A percentile compares a stretch with the other conserved stretches of the same genome.
These are phyloP conservation scores for Bruguiera gymnorhiza DNA, from an alignment of 345 rosid species.

Conservation along the genomic window DNA sequence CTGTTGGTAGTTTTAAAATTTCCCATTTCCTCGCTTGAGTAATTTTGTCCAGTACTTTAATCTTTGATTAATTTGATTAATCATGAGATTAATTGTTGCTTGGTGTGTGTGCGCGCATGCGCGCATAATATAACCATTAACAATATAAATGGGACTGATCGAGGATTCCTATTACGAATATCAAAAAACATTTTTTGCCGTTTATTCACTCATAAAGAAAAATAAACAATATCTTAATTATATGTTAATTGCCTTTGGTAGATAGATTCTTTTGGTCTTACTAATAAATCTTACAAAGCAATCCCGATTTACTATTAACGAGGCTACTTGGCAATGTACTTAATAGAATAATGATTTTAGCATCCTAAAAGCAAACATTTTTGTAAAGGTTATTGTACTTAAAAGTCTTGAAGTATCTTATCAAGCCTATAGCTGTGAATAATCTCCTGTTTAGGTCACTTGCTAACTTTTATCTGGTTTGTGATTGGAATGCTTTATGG, in stretches of 20 bases:
- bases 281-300: too few species aligned
- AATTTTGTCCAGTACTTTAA: not conserved
- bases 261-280: not conserved
- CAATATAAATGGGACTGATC: not conserved
- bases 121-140: not conserved
- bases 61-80: not conserved
- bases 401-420: too few species aligned
- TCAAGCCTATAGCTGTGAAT: too few species aligned
- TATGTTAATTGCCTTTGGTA: not conserved
- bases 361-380: too few species aligned
- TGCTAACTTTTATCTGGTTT: too few species aligned
- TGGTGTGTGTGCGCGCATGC: not conserved
- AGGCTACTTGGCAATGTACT: not conserved
- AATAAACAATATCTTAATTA: not conserved
- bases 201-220: not conserved
- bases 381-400: too few species aligned
- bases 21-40: too few species aligned
- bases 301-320: not conserved
- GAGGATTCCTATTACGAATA: not conserved
- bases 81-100: not conserved
- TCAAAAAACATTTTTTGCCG: not conserved
- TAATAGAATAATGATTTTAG: too few species aligned
- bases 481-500: too few species aligned
- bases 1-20: not conserved
- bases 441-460: too few species aligned